These are phyloP conservation scores for Aureobasidium leucospermi DNA, from an alignment of 2,329 filamentous ascomycete genomes.

Conservation along the genomic window DNA sequence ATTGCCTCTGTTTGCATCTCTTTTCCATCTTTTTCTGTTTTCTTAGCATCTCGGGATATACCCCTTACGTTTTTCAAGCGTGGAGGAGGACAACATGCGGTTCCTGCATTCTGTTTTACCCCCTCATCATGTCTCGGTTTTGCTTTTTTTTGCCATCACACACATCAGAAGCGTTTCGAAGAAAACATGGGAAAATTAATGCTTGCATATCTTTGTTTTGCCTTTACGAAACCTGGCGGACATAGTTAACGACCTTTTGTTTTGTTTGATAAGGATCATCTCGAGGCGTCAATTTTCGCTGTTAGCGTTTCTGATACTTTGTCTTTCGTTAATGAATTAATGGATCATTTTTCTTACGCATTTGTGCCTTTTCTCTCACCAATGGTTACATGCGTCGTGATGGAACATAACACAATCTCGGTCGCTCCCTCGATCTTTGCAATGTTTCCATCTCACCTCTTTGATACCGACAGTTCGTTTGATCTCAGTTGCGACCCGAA, in stretches of 20 bases:
- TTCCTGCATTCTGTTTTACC: neutral
- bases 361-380: too few species aligned
- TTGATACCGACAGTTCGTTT: too few species aligned
- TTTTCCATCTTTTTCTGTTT: slow-evolving; percentile 43
- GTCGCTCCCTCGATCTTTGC: too few species aligned
- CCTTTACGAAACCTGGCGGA: neutral
- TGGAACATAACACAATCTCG: too few species aligned
- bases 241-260: neutral
- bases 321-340: neutral
- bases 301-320: too few species aligned
- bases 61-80: neutral
- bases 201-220: neutral
- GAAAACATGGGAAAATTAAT: neutral
- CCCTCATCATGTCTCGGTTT: neutral
- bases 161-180: neutral
- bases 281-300: neutral
- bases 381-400: too few species aligned
- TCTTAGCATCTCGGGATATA: neutral
- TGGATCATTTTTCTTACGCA: neutral
- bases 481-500: too few species aligned
- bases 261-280: neutral
- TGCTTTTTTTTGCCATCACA: neutral
- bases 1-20: neutral
- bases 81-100: neutral
- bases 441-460: too few species aligned